These are phyloP conservation scores for Albizia julibrissin DNA, from an alignment of 306 rosid species.

Conservation along the genomic window DNA sequence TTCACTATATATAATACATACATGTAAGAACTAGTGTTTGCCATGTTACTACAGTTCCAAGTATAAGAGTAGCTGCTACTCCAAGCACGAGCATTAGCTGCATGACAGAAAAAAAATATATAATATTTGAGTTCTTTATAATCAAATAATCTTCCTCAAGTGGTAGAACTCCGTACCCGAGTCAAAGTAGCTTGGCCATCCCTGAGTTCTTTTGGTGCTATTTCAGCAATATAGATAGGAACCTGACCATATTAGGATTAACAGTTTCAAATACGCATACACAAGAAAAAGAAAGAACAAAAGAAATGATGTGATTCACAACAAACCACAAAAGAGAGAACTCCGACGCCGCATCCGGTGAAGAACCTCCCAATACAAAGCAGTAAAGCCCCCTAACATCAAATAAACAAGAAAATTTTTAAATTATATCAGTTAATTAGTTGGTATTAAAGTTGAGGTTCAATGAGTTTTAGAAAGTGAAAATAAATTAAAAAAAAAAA, in stretches of 20 bases:
- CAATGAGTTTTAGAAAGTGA: background rate
- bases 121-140: background rate
- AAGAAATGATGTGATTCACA: background rate
- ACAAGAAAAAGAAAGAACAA: background rate
- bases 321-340: constrained; percentile 16
- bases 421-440: background rate
- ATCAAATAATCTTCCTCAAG: background rate
- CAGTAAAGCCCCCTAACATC: background rate
- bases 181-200: constrained; percentile 17
- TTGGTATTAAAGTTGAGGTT: background rate
- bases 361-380: constrained; percentile 7
- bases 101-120: background rate
- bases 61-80: constrained; percentile 4
- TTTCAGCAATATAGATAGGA: constrained; percentile 11
- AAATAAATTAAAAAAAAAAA: too few relatives aligned
- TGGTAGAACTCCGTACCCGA: background rate
- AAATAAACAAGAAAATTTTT: background rate
- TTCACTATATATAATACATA: background rate
- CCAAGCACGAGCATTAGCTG: constrained; percentile 5
- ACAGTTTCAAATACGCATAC: background rate
- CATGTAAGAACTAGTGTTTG: constrained; percentile 3
- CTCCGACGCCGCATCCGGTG: constrained; percentile 1
- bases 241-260: background rate
- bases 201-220: constrained; percentile 14
- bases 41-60: constrained; percentile 14